These are phyloP conservation scores for Macrocybe gigantea DNA, from an alignment of 768 basidiomycete species.

Conservation along the genomic window DNA sequence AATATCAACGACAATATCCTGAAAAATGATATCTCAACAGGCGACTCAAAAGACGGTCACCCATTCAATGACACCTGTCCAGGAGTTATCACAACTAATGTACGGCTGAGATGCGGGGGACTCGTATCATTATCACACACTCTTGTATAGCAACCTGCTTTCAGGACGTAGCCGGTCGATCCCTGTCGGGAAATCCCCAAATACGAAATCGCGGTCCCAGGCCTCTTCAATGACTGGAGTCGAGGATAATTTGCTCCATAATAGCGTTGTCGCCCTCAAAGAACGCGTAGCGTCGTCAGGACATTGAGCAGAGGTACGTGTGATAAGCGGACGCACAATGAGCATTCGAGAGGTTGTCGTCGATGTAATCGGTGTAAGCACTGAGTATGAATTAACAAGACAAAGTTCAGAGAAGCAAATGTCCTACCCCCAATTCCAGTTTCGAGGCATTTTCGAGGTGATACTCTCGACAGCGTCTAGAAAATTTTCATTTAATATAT, in stretches of 20 bases:
- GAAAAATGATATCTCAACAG: no score
- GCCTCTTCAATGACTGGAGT: constrained; percentile 20
- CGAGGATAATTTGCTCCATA: constrained; percentile 25
- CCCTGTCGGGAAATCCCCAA: no score
- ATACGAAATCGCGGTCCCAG: constrained; percentile 13
- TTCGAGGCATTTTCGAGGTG: constrained; percentile 17
- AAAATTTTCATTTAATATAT: background rate
- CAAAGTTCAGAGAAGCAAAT: background rate
- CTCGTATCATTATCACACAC: no score
- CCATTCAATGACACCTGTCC: no score
- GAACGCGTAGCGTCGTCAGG: background rate
- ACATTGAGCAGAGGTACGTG: background rate
- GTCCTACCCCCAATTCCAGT: constrained; percentile 23
- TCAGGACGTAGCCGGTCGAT: background rate
- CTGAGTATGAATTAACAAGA: constrained; percentile 9
- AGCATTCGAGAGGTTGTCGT: constrained; percentile 30
- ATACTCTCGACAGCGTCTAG: constrained; percentile 22
- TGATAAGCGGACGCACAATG: constrained; percentile 5
- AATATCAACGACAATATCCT: no score
- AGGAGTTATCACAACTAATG: no score
- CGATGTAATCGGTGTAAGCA: constrained; percentile 40
- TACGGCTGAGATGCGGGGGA: no score
- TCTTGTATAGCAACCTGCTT: no score
- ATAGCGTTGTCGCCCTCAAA: constrained; percentile 27
- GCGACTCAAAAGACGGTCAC: no score